Evolutionary conservation across 768 basidiomycete species (phyloP), one percentile per base, ranked within the genome.

Genomic region (Podaxis sp.): DNA sequence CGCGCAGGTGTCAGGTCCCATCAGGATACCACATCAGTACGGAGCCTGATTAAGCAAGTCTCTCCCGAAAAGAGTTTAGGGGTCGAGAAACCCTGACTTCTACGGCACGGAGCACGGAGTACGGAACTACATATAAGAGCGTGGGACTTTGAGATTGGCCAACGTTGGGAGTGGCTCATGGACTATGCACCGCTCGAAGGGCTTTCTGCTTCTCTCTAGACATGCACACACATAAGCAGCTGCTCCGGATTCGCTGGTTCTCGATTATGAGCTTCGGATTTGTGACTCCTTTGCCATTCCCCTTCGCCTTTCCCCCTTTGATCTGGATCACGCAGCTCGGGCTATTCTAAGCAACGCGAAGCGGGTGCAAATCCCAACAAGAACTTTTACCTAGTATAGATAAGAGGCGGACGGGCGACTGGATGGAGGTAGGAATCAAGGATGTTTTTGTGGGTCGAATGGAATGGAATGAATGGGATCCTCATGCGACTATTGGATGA

Each of bases 341-440:
- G 30, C 30, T 49, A 58, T 49, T 58, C 33, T 50, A 59, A 59
- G 36, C 48, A 49, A 59, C 22, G 15, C 38, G 40, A 44, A 38
- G 17, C 15, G n/a, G n/a, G 44, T 51, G 58, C 58, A 49, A 36
- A 59, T 59, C 58, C 58, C 36, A 7, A n/a, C 11, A 26, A 50
- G 58, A 59, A 51, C 17, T 36, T 37, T 51, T 59, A 7, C 58
- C 58, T 24, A n/a, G 33, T 59, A 59, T 59, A 40, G 58, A 26
- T 38, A 59, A 5, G 7, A 51, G 38, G 22, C 58, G 49, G n/a
- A 12, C 17, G 13, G 38, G 13, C 3, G 3, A 13, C 55, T 41
- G 40, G 26, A 41, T 41, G 55, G 55, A 57, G 26, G 56, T 37
- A 10, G 41, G 41, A 20, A 44, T 33, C 8, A 10, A 33, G 48